Base-by-base conservation (phyloP, 2,329 filamentous ascomycete genomes). In the Fusarium sambucinum region DNA sequence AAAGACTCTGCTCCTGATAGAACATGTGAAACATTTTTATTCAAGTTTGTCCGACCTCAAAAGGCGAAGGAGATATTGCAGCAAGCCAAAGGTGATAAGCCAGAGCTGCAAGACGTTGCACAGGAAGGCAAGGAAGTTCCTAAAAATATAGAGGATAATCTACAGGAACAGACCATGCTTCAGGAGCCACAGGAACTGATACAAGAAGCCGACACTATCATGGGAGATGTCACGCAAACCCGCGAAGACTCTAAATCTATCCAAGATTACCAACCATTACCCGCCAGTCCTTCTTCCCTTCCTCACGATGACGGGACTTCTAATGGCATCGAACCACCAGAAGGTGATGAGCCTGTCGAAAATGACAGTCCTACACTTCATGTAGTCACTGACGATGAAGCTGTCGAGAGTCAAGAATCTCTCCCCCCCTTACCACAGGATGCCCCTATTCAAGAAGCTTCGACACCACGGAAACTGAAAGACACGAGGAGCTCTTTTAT, bases 391-490 rank as follows among this genome's bases (percentile, higher is more conserved):
- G 40, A 46, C 5, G 33, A 38, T 14, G 33, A 23, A 41, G 12
- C 25, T 38, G 11, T n/a, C 8, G 29, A 38, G 25, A 41, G 44
- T 35, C 46, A 46, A 10, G 48, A 58, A 5, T 21, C 32, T n/a
- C 46, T 56, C 19, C 44, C 40, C 4, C 11, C 12, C 5, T 32
- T 44, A 5, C 45, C 37, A 23, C 42, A 47, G 35, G 37, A 55
- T 7, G 19, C 19, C 2, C 19, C 21, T n/a, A 29, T 46, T 17
- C 35, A 48, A 4, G 45, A 5, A 40, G 30, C 21, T 16, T 55
- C 58, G 12, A 65, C 53, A 10, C 67, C 62, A 12, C 63, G 40
- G 21, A 66, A 56, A 23, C 44, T 37, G 8, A 68, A 57, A 23
- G 44, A 40, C 7, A 35, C 17, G 13, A 50, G 30, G 9, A 10